Conservation (phyloP, 148 eudicot species). For the Cornus kousa region DNA sequence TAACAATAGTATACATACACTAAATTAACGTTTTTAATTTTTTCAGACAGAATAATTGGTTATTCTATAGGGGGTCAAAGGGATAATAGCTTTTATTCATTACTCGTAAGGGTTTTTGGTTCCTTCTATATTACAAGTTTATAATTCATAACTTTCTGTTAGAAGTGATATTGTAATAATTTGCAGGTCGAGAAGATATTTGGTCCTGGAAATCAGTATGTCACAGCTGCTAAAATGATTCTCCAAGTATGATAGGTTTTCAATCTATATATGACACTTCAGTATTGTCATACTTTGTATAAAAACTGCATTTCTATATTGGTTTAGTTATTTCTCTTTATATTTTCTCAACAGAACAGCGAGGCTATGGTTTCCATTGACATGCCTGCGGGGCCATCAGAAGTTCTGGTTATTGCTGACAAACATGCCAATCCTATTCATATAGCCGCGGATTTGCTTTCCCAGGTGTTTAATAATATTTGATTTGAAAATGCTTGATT, state of each 20-base stretch:
- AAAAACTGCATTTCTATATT: neutral
- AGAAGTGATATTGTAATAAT: neutral
- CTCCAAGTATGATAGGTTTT: slow-evolving; percentile 59
- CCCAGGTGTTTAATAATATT: slow-evolving; percentile 53
- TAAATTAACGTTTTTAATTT: neutral
- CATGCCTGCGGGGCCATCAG: slow-evolving; percentile 99
- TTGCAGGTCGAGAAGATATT: slow-evolving; percentile 93
- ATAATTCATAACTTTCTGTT: neutral
- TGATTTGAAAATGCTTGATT: neutral
- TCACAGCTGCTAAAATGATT: slow-evolving; percentile 99
- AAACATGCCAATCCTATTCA: slow-evolving; percentile 83
- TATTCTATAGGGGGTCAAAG: neutral
- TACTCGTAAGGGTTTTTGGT: neutral
- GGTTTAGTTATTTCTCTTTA: neutral
- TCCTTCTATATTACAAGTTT: neutral
- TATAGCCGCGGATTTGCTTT: slow-evolving; percentile 93
- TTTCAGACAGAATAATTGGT: neutral
- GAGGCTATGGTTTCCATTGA: slow-evolving; percentile 99
- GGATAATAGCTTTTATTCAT: neutral
- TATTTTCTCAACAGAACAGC: slow-evolving; percentile 64
- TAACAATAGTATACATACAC: neutral
- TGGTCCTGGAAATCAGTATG: slow-evolving; percentile 99
- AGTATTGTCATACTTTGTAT: neutral
- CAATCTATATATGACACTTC: neutral
- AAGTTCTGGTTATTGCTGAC: slow-evolving; percentile 97